phyloP scores from a whole-genome alignment of 139 green algal genomes.

The Diplosphaera chodatii region DNA sequence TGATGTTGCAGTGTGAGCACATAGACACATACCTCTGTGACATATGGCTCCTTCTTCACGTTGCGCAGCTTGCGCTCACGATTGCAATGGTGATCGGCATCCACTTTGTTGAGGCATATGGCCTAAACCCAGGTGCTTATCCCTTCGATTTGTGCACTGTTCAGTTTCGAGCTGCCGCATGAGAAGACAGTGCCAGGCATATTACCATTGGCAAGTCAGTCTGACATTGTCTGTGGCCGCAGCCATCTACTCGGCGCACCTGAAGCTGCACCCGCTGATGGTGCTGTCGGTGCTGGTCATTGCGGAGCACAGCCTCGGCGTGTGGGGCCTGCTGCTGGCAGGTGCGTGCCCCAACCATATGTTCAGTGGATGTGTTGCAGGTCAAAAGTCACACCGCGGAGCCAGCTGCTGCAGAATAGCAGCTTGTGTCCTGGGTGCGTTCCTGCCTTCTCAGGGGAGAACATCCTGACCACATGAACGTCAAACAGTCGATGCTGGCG shows the following conservation, averaged over 20 bases:
- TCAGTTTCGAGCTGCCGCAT: too few relatives aligned
- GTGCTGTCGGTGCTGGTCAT: slow-evolving; percentile 63
- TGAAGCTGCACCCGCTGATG: slow-evolving; percentile 91
- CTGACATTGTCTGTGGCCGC: neutral
- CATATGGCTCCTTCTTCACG: too few relatives aligned
- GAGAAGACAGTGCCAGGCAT: too few relatives aligned
- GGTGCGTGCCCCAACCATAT: slow-evolving; percentile 5
- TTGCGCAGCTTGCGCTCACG: slow-evolving; percentile 70
- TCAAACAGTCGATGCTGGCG: neutral
- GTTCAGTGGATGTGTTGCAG: neutral
- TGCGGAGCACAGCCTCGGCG: slow-evolving; percentile 77
- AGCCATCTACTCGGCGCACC: slow-evolving; percentile 85
- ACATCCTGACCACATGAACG: too few relatives aligned
- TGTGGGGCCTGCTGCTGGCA: slow-evolving; percentile 90
- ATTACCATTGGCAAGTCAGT: too few relatives aligned
- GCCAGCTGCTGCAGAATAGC: too few relatives aligned
- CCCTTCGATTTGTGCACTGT: neutral
- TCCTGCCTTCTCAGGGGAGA: neutral
- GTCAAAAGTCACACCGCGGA: too few relatives aligned
- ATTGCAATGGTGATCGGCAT: slow-evolving; percentile 78
- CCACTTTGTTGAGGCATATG: slow-evolving; percentile 83
- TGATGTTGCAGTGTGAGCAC: too few relatives aligned
- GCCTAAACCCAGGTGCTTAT: slow-evolving; percentile 47
- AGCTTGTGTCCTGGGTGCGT: too few relatives aligned
- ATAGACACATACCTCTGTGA: neutral